These are phyloP conservation scores for Fusarium protoensiforme DNA, from an alignment of 2,329 filamentous ascomycete genomes.

Conservation along the genomic window DNA sequence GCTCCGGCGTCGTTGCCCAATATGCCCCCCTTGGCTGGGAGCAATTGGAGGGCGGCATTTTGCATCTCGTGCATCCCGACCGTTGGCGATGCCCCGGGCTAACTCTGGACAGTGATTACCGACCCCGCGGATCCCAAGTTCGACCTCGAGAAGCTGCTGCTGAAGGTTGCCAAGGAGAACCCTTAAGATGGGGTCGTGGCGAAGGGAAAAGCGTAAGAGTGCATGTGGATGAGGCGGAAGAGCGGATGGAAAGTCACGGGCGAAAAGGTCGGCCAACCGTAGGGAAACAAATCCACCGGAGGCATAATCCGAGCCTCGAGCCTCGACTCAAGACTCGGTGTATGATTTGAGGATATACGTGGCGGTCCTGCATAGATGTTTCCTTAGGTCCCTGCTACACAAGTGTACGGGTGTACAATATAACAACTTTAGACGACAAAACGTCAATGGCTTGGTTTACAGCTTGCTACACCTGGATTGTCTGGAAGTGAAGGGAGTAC, in stretches of 20 bases:
- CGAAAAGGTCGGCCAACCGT: slow-evolving; percentile 39
- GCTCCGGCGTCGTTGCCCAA: slow-evolving; percentile 3
- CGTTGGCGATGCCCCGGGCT: slow-evolving; percentile 25
- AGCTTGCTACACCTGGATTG: slow-evolving; percentile 11
- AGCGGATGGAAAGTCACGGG: slow-evolving; percentile 40
- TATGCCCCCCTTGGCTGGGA: not conserved
- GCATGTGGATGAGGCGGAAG: slow-evolving; percentile 44
- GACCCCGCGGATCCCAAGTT: slow-evolving; percentile 90
- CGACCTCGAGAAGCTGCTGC: slow-evolving; percentile 88
- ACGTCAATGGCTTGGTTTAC: slow-evolving; percentile 35
- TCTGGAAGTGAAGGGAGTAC: slow-evolving; percentile 1
- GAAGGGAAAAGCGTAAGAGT: slow-evolving; percentile 20
- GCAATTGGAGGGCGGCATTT: slow-evolving; percentile 25
- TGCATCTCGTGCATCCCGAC: not conserved
- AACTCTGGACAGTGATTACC: slow-evolving; percentile 46
- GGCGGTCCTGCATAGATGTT: slow-evolving; percentile 62
- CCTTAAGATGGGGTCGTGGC: slow-evolving; percentile 51
- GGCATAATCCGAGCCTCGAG: slow-evolving; percentile 45
- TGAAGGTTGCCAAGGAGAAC: slow-evolving; percentile 67
- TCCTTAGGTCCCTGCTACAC: slow-evolving; percentile 56
- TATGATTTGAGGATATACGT: slow-evolving; percentile 54
- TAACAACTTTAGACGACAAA: slow-evolving; percentile 58
- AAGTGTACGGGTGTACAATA: slow-evolving; percentile 67
- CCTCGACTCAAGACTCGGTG: slow-evolving; percentile 43
- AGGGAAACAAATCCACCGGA: slow-evolving; percentile 37